Evolutionary conservation across 768 basidiomycete genomes (phyloP).

Genomic region (Kwoniella mangroviensis): DNA sequence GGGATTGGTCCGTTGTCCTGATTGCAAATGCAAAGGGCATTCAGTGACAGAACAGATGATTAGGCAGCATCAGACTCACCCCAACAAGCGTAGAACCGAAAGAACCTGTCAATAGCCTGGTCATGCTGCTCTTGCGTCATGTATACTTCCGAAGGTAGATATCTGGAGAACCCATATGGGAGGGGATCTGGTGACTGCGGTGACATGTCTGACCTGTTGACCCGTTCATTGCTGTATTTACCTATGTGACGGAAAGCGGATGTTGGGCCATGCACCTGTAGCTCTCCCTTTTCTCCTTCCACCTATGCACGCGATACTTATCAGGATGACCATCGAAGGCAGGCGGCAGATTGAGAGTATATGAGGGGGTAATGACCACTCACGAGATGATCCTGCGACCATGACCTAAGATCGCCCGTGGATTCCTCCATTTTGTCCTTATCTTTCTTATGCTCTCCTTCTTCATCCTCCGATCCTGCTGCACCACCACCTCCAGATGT

Average conservation of each 20-base stretch:
- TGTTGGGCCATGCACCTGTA: conserved; percentile 54
- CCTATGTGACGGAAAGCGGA: conserved; percentile 49
- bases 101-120: conserved; percentile 44
- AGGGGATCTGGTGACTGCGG: conserved; percentile 15
- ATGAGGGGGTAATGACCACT: conserved; percentile 4
- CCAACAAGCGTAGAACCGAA: conserved; percentile 50
- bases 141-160: conserved; percentile 38
- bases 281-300: conserved; percentile 41
- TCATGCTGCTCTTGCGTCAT: conserved; percentile 43
- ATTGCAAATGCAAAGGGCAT: neutral
- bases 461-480: conserved; percentile 12
- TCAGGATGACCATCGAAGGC: neutral
- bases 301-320: conserved; percentile 23
- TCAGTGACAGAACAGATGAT: too few relatives aligned
- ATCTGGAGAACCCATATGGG: conserved; percentile 23
- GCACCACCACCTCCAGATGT: neutral
- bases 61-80: conserved; percentile 27
- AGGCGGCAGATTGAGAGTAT: neutral
- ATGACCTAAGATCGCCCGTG: conserved; percentile 25
- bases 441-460: conserved; percentile 13
- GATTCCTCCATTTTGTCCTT: conserved; percentile 2
- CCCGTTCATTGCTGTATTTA: conserved; percentile 24
- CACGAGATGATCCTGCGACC: conserved; percentile 36
- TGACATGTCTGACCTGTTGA: conserved; percentile 1
- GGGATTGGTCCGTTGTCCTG: conserved; percentile 39